Conservation (phyloP, 2,329 filamentous ascomycete species). For the Ascochyta rabiei region DNA sequence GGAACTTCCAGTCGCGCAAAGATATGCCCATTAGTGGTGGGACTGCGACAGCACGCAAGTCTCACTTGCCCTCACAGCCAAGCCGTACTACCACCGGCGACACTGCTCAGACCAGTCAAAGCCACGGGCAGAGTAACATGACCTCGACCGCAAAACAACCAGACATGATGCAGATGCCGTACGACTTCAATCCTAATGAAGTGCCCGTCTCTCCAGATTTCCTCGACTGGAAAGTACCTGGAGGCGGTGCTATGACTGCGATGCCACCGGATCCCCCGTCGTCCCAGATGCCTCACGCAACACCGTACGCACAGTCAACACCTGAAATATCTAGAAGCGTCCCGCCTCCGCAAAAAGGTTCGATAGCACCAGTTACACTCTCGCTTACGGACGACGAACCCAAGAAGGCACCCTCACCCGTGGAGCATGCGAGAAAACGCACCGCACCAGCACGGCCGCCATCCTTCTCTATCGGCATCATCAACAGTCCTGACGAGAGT, state of each 20-base stretch:
- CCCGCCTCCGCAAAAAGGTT: conserved; percentile 47
- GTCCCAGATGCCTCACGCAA: conserved; percentile 40
- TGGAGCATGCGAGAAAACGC: conserved; percentile 42
- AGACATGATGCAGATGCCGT: conserved; percentile 49
- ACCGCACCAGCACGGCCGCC: conserved; percentile 51
- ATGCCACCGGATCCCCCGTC: conserved; percentile 49
- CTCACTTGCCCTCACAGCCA: conserved; percentile 44
- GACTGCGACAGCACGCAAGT: conserved; percentile 76
- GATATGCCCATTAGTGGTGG: conserved; percentile 87
- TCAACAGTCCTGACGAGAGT: conserved; percentile 72
- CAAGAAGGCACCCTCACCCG: conserved; percentile 47
- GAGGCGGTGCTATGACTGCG: conserved; percentile 51
- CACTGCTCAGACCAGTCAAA: conserved; percentile 38
- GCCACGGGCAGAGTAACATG: conserved; percentile 31
- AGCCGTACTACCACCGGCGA: conserved; percentile 47
- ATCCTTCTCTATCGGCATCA: conserved; percentile 55
- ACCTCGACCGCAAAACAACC: conserved; percentile 37
- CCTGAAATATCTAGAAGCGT: conserved; percentile 56
- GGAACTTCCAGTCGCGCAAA: conserved; percentile 93
- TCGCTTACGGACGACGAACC: conserved; percentile 63
- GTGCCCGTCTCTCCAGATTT: conserved; percentile 50
- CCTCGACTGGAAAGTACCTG: conserved; percentile 53
- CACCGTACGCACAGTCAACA: conserved; percentile 59
- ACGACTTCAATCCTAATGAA: conserved; percentile 51
- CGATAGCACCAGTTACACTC: conserved; percentile 59